Evolutionary conservation across 2,329 filamentous ascomycete genomes (phyloP), one percentile per base, ranked within the genome.

Genomic region (Colletotrichum coccodes): DNA sequence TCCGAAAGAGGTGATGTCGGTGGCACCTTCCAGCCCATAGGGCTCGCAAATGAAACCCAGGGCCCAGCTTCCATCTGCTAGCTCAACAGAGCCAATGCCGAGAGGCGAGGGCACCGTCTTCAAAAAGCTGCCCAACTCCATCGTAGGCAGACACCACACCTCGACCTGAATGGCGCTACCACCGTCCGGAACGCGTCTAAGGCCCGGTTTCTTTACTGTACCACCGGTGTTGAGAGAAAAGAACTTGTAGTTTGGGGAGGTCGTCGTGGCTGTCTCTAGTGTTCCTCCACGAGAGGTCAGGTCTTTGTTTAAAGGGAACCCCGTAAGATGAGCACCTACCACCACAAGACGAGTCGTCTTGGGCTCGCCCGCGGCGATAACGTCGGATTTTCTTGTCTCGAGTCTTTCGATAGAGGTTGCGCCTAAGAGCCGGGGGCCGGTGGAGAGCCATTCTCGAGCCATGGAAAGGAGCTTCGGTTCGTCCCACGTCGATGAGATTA

Each of bases 11-110:
- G 76, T 80, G 26, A 81, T 78, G 28, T 81, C 79, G 1, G 61
- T 64, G 1, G 78, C 78, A 34, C 67, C 72, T 1, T 72, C 70
- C 2, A 81, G 62, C 0, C 78, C 79, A 4, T 73, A 60, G 2
- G 78, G 78, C 66, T 82, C 79, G 44, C 80, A 82, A 1, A 82
- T 73, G 49, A 82, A 80, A 0, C 80, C 79, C 16, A 65, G 74
- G 6, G 78, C 73, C 80, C 79, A 81, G 6, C 72, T 71, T 2
- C 76, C 76, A 44, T 80, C 74, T 0, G 56, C 42, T 1, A 82
- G 73, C 71, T 82, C 77, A 14, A 82, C 59, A 0, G 75, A 77
- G 1, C 80, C 80, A 7, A 82, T 75, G 6, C 74, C 76, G 1
- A 82, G 74, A 3, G 79, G 80, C 5, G 75, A 72, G 6, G 77